Conservation (phyloP, 495 filamentous ascomycete genomes). For the Neurospora tetrasperma region DNA sequence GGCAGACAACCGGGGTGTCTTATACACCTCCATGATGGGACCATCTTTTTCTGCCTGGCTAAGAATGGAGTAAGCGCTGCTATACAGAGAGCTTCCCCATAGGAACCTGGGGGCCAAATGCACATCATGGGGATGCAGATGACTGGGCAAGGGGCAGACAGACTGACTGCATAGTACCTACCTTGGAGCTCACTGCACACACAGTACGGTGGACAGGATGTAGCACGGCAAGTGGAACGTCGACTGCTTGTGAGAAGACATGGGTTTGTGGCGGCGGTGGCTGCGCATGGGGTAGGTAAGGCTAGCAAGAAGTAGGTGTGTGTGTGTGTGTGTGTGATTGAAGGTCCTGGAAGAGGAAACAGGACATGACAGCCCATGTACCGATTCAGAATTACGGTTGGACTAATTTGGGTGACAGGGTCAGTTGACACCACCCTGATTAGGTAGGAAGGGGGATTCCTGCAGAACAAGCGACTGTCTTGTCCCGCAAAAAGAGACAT, state of each 20-base stretch:
- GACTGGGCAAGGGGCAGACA: constrained; percentile 1
- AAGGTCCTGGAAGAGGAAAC: background rate
- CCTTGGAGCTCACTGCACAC: background rate
- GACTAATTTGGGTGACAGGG: constrained; percentile 9
- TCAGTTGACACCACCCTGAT: constrained; percentile 15
- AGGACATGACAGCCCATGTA: background rate
- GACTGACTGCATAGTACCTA: background rate
- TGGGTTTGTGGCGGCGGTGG: background rate
- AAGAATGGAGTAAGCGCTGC: constrained; percentile 20
- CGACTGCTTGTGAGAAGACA: background rate
- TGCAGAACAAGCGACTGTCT: constrained; percentile 4
- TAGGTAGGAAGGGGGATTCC: constrained; percentile 17
- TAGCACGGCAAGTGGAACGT: background rate
- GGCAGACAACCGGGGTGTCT: constrained; percentile 23
- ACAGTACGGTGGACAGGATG: background rate
- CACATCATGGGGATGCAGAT: constrained; percentile 15
- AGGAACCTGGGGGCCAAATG: constrained; percentile 22
- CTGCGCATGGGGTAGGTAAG: background rate
- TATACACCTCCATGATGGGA: constrained; percentile 20
- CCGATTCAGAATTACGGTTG: background rate
- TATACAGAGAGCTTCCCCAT: constrained; percentile 12
- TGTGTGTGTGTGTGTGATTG: background rate
- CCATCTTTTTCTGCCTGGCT: constrained; percentile 25
- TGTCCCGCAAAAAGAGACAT: constrained; percentile 1
- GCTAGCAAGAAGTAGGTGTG: background rate